phyloP scores from a whole-genome alignment of 495 filamentous ascomycete genomes.

The Aspergillus nidulans region DNA sequence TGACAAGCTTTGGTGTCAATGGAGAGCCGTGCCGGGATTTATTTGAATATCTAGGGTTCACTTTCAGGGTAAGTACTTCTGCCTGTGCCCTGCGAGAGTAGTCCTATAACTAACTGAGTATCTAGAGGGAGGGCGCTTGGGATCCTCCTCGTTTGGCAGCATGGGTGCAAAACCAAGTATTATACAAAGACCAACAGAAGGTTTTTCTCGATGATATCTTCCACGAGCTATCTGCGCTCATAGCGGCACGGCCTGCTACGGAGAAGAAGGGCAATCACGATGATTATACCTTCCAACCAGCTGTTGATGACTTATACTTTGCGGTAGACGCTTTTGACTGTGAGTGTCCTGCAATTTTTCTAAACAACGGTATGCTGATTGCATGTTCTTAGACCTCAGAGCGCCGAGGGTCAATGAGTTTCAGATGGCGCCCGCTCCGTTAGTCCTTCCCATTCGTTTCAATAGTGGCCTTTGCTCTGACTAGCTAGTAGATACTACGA shows the following conservation, averaged over 20 bases:
- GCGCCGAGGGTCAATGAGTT: constrained; percentile 28
- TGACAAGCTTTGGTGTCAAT: constrained; percentile 58
- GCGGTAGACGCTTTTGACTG: constrained; percentile 48
- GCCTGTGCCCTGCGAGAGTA: background rate
- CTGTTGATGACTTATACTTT: constrained; percentile 35
- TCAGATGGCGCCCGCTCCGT: constrained; percentile 35
- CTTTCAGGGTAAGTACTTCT: constrained; percentile 28
- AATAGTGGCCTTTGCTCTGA: constrained; percentile 11
- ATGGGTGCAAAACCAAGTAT: constrained; percentile 28
- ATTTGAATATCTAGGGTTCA: constrained; percentile 61
- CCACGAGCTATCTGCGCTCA: constrained; percentile 47
- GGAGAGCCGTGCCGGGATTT: constrained; percentile 55
- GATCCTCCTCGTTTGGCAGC: constrained; percentile 40
- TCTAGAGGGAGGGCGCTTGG: constrained; percentile 38
- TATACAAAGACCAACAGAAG: constrained; percentile 41
- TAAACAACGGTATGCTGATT: constrained; percentile 5
- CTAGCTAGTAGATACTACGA: constrained; percentile 34
- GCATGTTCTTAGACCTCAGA: constrained; percentile 27
- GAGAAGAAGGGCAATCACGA: constrained; percentile 41
- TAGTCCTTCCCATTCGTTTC: constrained; percentile 10
- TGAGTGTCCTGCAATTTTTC: constrained; percentile 19
- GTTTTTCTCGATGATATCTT: constrained; percentile 53
- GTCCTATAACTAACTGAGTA: constrained; percentile 13
- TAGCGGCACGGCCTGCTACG: constrained; percentile 36
- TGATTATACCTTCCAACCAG: constrained; percentile 25